Percentiles rank a stretch among this genome's conserved stretches.
These are phyloP conservation scores for Phoma herbarum DNA, from an alignment of 2,329 filamentous ascomycete species.

Conservation along the genomic window DNA sequence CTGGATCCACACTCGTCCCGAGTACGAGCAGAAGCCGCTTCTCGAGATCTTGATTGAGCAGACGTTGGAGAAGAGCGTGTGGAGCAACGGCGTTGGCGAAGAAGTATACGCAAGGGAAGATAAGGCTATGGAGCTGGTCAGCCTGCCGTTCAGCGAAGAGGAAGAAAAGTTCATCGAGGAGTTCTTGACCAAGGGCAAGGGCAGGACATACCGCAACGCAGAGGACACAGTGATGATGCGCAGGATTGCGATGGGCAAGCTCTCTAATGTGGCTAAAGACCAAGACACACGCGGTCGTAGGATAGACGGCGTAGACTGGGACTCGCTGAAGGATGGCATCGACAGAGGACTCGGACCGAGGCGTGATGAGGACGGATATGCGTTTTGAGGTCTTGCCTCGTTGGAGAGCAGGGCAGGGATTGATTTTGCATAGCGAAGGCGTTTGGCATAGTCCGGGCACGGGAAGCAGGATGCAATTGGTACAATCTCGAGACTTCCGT, in stretches of 20 bases:
- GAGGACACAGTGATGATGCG: conserved; percentile 80
- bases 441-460: conserved; percentile 2
- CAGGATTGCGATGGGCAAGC: conserved; percentile 72
- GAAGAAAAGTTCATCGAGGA: conserved; percentile 81
- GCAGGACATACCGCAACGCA: conserved; percentile 69
- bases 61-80: conserved; percentile 34
- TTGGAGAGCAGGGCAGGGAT: not conserved
- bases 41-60: conserved; percentile 70
- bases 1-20: conserved; percentile 73
- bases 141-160: conserved; percentile 72
- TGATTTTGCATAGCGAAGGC: conserved; percentile 22
- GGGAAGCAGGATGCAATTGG: not conserved
- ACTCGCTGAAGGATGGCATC: conserved; percentile 51
- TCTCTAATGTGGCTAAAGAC: conserved; percentile 55
- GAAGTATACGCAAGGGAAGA: conserved; percentile 54
- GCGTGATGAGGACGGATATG: conserved; percentile 34
- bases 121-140: conserved; percentile 73
- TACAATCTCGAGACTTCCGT: not conserved
- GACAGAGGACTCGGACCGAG: conserved; percentile 49
- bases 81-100: conserved; percentile 20
- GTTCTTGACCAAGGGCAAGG: conserved; percentile 70
- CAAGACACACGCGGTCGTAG: conserved; percentile 52
- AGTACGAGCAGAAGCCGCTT: conserved; percentile 68
- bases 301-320: conserved; percentile 63
- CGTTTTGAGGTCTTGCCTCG: conserved; percentile 13